Conservation (phyloP, 2,329 filamentous ascomycete species). For the Penicillium psychrosexuale region DNA sequence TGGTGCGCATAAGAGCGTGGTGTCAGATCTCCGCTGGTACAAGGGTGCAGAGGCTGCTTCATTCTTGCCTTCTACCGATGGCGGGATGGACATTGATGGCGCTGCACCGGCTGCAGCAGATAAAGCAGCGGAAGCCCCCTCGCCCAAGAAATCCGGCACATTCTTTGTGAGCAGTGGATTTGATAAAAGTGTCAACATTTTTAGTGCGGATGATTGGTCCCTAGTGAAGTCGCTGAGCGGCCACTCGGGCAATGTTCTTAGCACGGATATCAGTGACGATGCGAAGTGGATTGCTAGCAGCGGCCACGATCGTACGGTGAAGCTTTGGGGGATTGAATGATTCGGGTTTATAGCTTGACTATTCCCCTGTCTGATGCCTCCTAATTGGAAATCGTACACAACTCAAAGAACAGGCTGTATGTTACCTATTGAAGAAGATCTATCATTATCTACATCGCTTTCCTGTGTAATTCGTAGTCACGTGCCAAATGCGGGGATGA, state of each 20-base stretch:
- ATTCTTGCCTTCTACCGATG: slow-evolving; percentile 58
- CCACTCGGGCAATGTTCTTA: slow-evolving; percentile 88
- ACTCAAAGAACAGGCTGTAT: background rate
- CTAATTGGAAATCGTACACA: background rate
- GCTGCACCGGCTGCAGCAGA: slow-evolving; percentile 5
- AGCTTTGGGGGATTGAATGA: slow-evolving; percentile 90
- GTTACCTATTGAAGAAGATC: background rate
- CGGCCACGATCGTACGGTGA: slow-evolving; percentile 90
- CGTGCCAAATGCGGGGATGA: slow-evolving; percentile 21
- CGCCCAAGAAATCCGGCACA: slow-evolving; percentile 82
- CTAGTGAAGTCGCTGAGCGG: slow-evolving; percentile 82
- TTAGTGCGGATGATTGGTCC: slow-evolving; percentile 94
- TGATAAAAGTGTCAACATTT: slow-evolving; percentile 92
- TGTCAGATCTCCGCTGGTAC: slow-evolving; percentile 91
- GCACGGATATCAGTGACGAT: slow-evolving; percentile 81
- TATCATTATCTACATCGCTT: background rate
- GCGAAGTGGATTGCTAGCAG: slow-evolving; percentile 91
- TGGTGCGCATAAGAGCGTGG: slow-evolving; percentile 85
- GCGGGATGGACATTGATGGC: slow-evolving; percentile 44
- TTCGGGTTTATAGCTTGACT: background rate
- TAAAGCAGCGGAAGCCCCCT: slow-evolving; percentile 29
- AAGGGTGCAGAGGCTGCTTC: slow-evolving; percentile 75
- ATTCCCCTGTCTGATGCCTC: background rate
- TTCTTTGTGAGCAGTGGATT: slow-evolving; percentile 91
- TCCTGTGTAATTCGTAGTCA: slow-evolving; percentile 7